Evolutionary conservation across 495 filamentous ascomycete species (phyloP), one percentile per base, ranked within the genome.

Genomic region (Neurospora intermedia): DNA sequence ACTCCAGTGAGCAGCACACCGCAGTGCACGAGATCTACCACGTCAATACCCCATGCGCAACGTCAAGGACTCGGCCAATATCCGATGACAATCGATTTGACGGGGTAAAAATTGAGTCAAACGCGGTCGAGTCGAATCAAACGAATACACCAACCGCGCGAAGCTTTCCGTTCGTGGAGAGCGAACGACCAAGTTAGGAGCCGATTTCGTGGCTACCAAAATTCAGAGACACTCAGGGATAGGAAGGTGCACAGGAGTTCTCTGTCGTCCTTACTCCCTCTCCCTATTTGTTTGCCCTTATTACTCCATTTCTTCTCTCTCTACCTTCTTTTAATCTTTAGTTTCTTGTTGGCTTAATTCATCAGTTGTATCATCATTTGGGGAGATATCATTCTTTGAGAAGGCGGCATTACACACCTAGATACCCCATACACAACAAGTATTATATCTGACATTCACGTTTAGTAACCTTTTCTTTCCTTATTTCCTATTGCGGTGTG

Each of bases 1-100:
- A 75, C 78, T 82, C 71, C 80, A 83, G 59, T 80, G 71, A 80
- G 69, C 70, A 77, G 46, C 54, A 11, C 48, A 73, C 62, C 45
- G 71, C 71, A 46, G 73, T 31, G 62, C 15, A 40, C 43, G n/a
- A 69, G 23, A 71, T 38, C 70, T 18, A 69, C 69, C 27, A 59
- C 54, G 54, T 42, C 46, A 54, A 42, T n/a, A 42, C 16, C 16
- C 18, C 27, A 66, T 9, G 15, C 15, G 54, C 23, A 66, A 66
- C 27, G 54, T 66, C 54, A 66, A 35, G 8, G 6, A 66, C 18
- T 18, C 27, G 27, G 7, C 54, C 54, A 66, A 35, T 35, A 15
- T 35, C 27, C 27, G 15, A 66, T 6, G 27, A 27, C 54, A 66
- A 66, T 18, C 15, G 27, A 66, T 27, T 62, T 62, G 54, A 35